Evolutionary conservation across 1,284 basidiomycete genomes (phyloP).

Genomic region (Naganishia liquefaciens): DNA sequence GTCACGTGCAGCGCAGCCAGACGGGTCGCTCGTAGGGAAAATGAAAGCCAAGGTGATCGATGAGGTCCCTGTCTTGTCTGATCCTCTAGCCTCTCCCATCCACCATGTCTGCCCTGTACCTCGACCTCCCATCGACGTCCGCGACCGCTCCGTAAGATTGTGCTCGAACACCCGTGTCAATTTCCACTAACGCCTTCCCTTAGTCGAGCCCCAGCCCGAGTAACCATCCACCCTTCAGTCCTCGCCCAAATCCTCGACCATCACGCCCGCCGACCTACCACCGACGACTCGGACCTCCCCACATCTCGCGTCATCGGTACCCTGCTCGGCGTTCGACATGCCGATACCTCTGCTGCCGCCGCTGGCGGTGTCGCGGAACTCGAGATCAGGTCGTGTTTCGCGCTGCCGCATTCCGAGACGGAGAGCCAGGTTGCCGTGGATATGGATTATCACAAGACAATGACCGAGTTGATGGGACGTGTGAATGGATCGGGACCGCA

Average conservation of each 20-base stretch:
- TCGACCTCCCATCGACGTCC: conserved; percentile 24
- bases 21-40: conserved; percentile 6
- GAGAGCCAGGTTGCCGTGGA: conserved; percentile 90
- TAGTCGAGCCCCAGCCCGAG: conserved; percentile 66
- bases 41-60: conserved; percentile 22
- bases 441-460: conserved; percentile 90
- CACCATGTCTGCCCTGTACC: conserved; percentile 20
- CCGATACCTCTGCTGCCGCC: conserved; percentile 46
- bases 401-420: conserved; percentile 87
- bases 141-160: conserved; percentile 21
- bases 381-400: conserved; percentile 79
- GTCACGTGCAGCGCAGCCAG: conserved; percentile 8
- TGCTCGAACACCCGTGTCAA: background rate
- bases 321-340: conserved; percentile 80
- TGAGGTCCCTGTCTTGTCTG: background rate
- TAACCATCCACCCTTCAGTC: conserved; percentile 87
- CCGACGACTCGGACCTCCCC: conserved; percentile 56
- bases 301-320: conserved; percentile 85
- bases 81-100: background rate
- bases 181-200: background rate
- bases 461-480: conserved; percentile 73
- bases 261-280: conserved; percentile 81
- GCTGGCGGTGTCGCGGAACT: conserved; percentile 58
- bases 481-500: conserved; percentile 38
- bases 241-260: conserved; percentile 97